Evolutionary conservation across 129 eudicot genomes (phyloP).

Genomic region (Lonicera japonica): DNA sequence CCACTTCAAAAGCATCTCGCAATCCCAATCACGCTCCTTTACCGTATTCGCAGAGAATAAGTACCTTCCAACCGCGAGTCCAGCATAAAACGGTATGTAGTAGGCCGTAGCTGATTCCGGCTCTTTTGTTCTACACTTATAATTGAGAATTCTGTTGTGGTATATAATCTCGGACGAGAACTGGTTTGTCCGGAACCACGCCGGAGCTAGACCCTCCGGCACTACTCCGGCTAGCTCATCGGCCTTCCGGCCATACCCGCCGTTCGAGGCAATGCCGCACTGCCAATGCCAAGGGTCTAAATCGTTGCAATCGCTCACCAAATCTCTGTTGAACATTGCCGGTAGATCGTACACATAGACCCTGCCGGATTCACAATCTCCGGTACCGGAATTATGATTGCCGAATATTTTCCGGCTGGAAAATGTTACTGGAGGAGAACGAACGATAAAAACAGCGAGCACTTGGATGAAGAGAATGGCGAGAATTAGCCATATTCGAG

Average conservation of each 20-base stretch:
- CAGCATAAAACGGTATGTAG: conserved; percentile 79
- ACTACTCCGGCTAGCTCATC: conserved; percentile 38
- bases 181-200: conserved; percentile 69
- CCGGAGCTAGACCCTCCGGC: conserved; percentile 37
- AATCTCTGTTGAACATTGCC: conserved; percentile 42
- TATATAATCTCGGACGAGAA: conserved; percentile 48
- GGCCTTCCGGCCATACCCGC: conserved; percentile 52
- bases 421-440: background rate
- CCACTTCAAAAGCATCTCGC: conserved; percentile 53
- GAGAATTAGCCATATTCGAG: background rate
- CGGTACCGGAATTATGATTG: background rate
- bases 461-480: background rate
- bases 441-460: background rate
- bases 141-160: conserved; percentile 43
- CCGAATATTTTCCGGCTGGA: background rate
- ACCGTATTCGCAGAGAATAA: conserved; percentile 36
- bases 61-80: conserved; percentile 70
- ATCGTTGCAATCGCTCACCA: conserved; percentile 45
- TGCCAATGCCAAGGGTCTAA: conserved; percentile 78
- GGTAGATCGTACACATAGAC: conserved; percentile 69
- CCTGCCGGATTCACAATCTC: conserved; percentile 34
- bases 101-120: conserved; percentile 64
- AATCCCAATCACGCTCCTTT: conserved; percentile 42
- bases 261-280: conserved; percentile 66
- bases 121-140: conserved; percentile 48